A percentile compares a stretch with the other conserved stretches of the same genome.
Conservation (phyloP, 768 basidiomycete species). For the Leucocoprinus birnbaumii region DNA sequence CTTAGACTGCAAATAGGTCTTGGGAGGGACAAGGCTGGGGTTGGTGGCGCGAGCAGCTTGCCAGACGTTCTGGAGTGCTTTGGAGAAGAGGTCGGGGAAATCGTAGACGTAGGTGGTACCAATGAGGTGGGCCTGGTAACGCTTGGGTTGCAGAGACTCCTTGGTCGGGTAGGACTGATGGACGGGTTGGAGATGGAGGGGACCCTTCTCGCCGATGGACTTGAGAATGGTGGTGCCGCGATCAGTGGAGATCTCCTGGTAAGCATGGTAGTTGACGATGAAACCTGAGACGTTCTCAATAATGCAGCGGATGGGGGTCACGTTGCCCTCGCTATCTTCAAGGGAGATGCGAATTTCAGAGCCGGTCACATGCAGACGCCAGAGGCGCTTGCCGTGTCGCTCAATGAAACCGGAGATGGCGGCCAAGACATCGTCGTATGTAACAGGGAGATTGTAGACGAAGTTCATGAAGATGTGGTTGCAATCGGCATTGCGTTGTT, state of each 20-base stretch:
- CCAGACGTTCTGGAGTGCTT: constrained; percentile 95
- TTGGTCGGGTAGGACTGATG: constrained; percentile 94
- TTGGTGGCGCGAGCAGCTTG: constrained; percentile 61
- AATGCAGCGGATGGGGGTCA: constrained; percentile 93
- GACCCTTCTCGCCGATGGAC: constrained; percentile 97
- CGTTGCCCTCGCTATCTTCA: constrained; percentile 93
- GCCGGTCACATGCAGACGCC: constrained; percentile 97
- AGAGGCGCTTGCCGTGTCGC: constrained; percentile 95
- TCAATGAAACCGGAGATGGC: constrained; percentile 99
- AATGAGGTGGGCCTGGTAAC: constrained; percentile 97
- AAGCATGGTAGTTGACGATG: constrained; percentile 96
- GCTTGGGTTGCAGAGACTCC: constrained; percentile 96
- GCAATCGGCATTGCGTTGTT: constrained; percentile 91
- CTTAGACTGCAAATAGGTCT: constrained; percentile 74
- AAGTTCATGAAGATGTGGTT: constrained; percentile 99
- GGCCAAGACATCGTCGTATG: constrained; percentile 94
- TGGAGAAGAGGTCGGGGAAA: constrained; percentile 98
- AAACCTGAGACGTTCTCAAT: constrained; percentile 99
- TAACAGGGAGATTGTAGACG: constrained; percentile 92
- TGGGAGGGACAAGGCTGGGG: constrained; percentile 69
- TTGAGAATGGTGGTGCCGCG: constrained; percentile 94
- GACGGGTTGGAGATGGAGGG: constrained; percentile 93
- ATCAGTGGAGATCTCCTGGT: constrained; percentile 97
- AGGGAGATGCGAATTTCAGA: constrained; percentile 95
- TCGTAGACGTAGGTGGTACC: constrained; percentile 99